phyloP scores from a whole-genome alignment of 495 filamentous ascomycete genomes.

The Penicillium tannophilum region DNA sequence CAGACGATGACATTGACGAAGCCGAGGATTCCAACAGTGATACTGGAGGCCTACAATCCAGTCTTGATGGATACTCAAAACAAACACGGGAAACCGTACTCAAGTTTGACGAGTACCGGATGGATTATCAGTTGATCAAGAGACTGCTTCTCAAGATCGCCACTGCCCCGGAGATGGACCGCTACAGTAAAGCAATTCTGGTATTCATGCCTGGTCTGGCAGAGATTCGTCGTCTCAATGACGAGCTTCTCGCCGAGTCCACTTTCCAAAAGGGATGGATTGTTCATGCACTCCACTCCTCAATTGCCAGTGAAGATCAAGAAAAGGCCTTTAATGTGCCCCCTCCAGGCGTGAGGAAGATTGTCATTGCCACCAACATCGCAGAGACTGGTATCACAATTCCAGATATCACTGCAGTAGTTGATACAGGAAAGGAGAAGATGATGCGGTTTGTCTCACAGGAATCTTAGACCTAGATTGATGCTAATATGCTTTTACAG shows the following conservation, averaged over 20 bases:
- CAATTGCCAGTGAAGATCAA: conserved; percentile 94
- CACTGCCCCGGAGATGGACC: conserved; percentile 58
- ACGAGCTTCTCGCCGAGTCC: conserved; percentile 72
- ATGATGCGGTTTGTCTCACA: conserved; percentile 67
- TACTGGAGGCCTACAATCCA: conserved; percentile 41
- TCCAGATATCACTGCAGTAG: conserved; percentile 92
- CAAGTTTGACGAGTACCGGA: conserved; percentile 81
- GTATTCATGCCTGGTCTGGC: conserved; percentile 94
- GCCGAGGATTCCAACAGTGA: conserved; percentile 46
- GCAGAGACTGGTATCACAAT: conserved; percentile 94
- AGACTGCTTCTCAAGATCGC: conserved; percentile 74
- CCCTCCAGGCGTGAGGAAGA: conserved; percentile 78
- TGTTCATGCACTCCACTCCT: conserved; percentile 86
- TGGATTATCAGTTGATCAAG: conserved; percentile 82
- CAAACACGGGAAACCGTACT: conserved; percentile 72
- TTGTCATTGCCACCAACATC: conserved; percentile 94
- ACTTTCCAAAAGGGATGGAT: conserved; percentile 72
- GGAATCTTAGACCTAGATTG: background rate
- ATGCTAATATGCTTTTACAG: conserved; percentile 23
- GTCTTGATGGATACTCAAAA: conserved; percentile 69
- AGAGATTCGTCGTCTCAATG: conserved; percentile 86
- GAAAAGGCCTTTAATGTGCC: conserved; percentile 87
- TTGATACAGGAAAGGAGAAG: conserved; percentile 93
- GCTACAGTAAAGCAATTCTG: conserved; percentile 86
- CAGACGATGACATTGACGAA: conserved; percentile 52